Base-by-base conservation (phyloP, 495 filamentous ascomycete species). In the Penicillium bialowiezense region DNA sequence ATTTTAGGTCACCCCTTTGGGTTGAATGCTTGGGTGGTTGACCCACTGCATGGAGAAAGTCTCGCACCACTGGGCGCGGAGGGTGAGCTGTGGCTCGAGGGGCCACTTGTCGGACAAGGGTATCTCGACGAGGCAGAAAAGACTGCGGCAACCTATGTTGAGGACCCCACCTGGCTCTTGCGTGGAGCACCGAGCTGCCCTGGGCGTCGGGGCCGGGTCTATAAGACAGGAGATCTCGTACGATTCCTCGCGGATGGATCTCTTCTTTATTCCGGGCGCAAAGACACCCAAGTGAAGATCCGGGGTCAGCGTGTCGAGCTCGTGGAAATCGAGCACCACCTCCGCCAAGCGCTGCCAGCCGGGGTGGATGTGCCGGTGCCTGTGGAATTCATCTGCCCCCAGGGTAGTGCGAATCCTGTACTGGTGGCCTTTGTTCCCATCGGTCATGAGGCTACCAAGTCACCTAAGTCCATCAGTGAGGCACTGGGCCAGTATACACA, bases 201-300 rank as follows among this genome's bases (percentile, higher is more conserved):
- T 10, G 12, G 29, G 12, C 29, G 29, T 12, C 7, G 29, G 7
- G 29, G 29, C 10, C 36, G 32, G 7, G 43, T 79, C 7, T 81
- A 77, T 48, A 63, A 66, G 13, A 80, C 78, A 8, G 78, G 78
- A 9, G 78, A 81, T 55, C 51, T 77, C 9, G 77, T 71, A 15
- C 65, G 62, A 14, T 63, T 67, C 43, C 20, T 67, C 8, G 45
- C 44, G 9, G 63, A 72, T 41, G 75, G 69, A 0, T 63, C 59
- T 8, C 54, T 81, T 7, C 52, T 63, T 20, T 68, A 77, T 38
- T 23, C 66, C 9, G 66, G 66, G 20, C 62, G 66, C 14, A 55
- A 47, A 2, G 66, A 68, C 50, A 59, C 60, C 17, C 56, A 65
- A 12, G 49, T 70, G 28, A 70, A 70, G 38, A 33, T 70, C 13